phyloP scores from a whole-genome alignment of 495 filamentous ascomycete species.

The Podospora pseudoanserina region DNA sequence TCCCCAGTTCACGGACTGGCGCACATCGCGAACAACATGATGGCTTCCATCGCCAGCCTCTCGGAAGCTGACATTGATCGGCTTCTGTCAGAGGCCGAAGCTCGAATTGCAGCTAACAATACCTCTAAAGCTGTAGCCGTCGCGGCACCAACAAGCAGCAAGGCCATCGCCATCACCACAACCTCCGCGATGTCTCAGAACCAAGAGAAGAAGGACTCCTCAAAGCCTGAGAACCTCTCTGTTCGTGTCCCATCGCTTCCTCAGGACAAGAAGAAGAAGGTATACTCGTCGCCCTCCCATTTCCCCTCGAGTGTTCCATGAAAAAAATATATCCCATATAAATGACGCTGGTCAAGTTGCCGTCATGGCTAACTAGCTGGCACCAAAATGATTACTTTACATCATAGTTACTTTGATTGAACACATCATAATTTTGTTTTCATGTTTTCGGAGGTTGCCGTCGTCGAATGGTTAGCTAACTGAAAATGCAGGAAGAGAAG shows the following conservation, averaged over 20 bases:
- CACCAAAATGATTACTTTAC: constrained; percentile 62
- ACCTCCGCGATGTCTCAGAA: constrained; percentile 5
- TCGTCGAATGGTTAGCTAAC: constrained; percentile 20
- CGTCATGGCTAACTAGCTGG: constrained; percentile 42
- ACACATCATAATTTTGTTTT: constrained; percentile 7
- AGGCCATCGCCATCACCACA: constrained; percentile 8
- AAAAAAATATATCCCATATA: constrained; percentile 40
- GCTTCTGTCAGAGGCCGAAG: constrained; percentile 32
- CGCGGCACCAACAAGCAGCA: constrained; percentile 9
- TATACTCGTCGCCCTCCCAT: constrained; percentile 22
- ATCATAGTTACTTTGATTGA: constrained; percentile 99
- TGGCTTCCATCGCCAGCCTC: constrained; percentile 23
- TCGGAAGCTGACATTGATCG: constrained; percentile 32
- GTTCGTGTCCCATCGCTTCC: constrained; percentile 41
- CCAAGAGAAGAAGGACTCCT: not conserved
- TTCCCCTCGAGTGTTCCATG: constrained; percentile 22
- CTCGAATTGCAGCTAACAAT: constrained; percentile 27
- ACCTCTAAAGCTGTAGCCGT: constrained; percentile 14
- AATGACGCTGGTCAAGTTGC: constrained; percentile 45
- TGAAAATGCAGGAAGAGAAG: constrained; percentile 35
- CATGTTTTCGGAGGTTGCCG: not conserved
- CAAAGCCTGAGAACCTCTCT: constrained; percentile 34
- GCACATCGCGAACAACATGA: not conserved
- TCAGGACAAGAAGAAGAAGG: constrained; percentile 37
- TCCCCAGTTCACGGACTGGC: constrained; percentile 5